Evolutionary conservation across 2,329 filamentous ascomycete genomes (phyloP), one percentile per base, ranked within the genome.

Genomic region (Fusarium vanettenii): DNA sequence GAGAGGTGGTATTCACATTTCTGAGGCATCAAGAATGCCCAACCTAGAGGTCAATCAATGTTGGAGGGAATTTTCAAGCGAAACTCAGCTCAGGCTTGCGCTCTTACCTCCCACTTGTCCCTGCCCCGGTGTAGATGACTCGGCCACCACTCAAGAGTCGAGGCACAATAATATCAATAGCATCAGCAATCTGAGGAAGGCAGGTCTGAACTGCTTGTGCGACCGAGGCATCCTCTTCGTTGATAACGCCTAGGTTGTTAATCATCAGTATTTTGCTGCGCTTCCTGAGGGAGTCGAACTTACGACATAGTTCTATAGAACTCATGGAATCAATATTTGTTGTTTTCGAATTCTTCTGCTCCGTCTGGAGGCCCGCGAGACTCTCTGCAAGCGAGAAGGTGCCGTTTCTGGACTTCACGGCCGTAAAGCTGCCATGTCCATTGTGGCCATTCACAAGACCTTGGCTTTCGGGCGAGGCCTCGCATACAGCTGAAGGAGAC

Each of bases 71-170:
- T 33, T 18, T 4, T 2, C 11, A 29, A 52, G 48, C 3, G 29
- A 7, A 22, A 3, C 11, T 11, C 18, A 55, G 18, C 6, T 48
- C 10, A 16, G 11, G 18, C 27, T 14, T 33, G 27, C 8, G 1
- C 10, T 22, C 35, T 29, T 39, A 66, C 64, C 64, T 60, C 5
- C 64, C 64, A 22, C 64, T 66, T 37, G 64, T 66, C 14, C 64
- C 64, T 5, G 64, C 64, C 1, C 64, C 64, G 3, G 64, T 66
- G 18, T 66, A 66, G 13, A 66, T 61, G 22, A 66, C 64, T 50
- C 64, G 56, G 2, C 64, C 64, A 18, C 64, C 64, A 20, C 10
- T n/a, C 16, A 52, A 25, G n/a, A 66, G 55, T 3, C 57, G 56
- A 22, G 55, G 55, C 10, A 66, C 64, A 1, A 66, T 66, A 4